Conservation (phyloP, 2,329 filamentous ascomycete genomes). For the Fusarium chuoi region DNA sequence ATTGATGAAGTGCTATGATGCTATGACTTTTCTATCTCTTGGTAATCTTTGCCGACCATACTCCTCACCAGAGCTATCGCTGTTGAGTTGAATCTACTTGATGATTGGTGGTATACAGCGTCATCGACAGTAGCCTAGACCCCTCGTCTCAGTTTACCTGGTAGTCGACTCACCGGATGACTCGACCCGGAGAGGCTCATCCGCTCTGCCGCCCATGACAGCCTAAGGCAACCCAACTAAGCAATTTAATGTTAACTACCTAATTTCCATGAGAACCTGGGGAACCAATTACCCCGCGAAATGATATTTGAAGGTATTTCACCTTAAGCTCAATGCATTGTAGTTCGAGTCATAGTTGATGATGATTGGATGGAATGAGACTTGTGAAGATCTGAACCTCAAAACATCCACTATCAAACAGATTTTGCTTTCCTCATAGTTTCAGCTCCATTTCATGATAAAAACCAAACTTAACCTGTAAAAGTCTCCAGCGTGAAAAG, state of each 20-base stretch:
- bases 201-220: not conserved
- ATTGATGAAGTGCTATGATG: conserved; percentile 1
- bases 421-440: not conserved
- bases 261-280: not conserved
- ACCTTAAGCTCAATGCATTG: not conserved
- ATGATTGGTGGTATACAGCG: conserved; percentile 11
- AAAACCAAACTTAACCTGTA: not conserved
- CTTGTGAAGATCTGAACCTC: not conserved
- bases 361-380: conserved; percentile 12
- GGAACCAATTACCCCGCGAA: conserved; percentile 28
- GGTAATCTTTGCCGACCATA: not conserved
- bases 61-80: not conserved
- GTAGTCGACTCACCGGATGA: conserved; percentile 20
- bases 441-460: not conserved
- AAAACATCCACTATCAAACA: not conserved
- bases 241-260: not conserved
- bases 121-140: conserved; percentile 25
- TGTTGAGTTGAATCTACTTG: not conserved
- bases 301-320: not conserved
- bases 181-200: conserved; percentile 17
- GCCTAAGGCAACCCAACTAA: conserved; percentile 10
- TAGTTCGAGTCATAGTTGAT: not conserved
- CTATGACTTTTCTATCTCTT: not conserved
- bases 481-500: not conserved
- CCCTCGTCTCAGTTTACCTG: conserved; percentile 6